Evolutionary conservation across 331 rosid species (phyloP), one percentile per base, ranked within the genome.

Genomic region (Quercus phellos): DNA sequence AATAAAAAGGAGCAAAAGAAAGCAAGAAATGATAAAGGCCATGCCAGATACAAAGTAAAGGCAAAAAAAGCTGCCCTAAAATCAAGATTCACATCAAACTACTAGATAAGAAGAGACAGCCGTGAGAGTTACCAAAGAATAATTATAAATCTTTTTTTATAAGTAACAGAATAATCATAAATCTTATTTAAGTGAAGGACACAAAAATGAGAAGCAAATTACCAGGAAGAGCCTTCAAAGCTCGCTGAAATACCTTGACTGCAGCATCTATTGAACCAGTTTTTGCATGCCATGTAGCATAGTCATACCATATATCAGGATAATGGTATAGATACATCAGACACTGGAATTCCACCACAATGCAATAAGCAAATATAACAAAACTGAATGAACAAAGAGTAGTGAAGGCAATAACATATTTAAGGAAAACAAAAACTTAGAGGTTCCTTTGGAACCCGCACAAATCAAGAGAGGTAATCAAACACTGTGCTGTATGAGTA

Each of bases 211-310:
- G 29, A 72, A 67, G 21, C 30, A 84, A 85, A 54, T 68, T 82
- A 90, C 99, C 97, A 63, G 99, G 99, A 78, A 92, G 98, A 85
- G 97, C 99, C 90, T 92, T 94, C 85, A 89, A 74, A 72, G 99
- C 87, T 70, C 99, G 90, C 85, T 92, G 99, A 86, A 94, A 92
- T 55, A 94, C 93, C 91, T 94, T 94, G 85, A 91, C 87, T 80
- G 99, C 99, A 68, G 98, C 89, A 84, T 94, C 99, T 82, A 90
- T 78, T 12, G 92, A 90, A 81, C 97, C 98, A 86, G 87, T 80
- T 88, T 88, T 92, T 83, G 98, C 97, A 90, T 88, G 98, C 99
- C 98, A 94, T 80, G 84, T 88, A 51, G 98, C 99, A 86, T 90
- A 92, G 88, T 94, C 98, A 73, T 90, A 91, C 98, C 99, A 94